Conservation (phyloP, 345 rosid genomes). For the Hevea brasiliensis region DNA sequence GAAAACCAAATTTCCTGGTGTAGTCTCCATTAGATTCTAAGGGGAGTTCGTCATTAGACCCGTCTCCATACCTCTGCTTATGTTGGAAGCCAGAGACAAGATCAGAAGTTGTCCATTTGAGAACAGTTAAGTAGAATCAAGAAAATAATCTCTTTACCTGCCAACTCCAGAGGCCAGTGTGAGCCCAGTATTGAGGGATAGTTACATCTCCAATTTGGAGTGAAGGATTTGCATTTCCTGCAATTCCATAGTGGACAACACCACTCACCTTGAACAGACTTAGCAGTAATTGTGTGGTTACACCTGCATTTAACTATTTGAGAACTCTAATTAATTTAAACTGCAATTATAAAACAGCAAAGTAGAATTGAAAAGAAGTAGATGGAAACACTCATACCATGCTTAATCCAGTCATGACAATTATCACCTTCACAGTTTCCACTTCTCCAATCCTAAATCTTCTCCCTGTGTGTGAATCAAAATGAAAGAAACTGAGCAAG, state of each 20-base stretch:
- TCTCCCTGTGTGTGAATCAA: constrained; percentile 62
- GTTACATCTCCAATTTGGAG: constrained; percentile 37
- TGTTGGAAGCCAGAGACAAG: background rate
- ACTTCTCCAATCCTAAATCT: constrained; percentile 60
- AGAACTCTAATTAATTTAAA: too few species aligned
- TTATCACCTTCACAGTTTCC: constrained; percentile 41
- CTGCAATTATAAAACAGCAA: too few species aligned
- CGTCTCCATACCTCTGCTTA: constrained; percentile 59
- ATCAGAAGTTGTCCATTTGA: background rate
- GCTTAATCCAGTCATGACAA: constrained; percentile 67
- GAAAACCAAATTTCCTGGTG: constrained; percentile 59
- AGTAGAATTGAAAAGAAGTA: background rate
- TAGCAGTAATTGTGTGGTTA: constrained; percentile 53
- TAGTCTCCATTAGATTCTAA: constrained; percentile 69
- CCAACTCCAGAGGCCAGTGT: constrained; percentile 78
- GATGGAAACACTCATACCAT: constrained; percentile 42
- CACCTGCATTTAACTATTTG: constrained; percentile 66
- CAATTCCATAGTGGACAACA: constrained; percentile 71
- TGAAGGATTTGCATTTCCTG: constrained; percentile 42
- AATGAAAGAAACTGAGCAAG: too few species aligned
- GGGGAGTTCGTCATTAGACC: constrained; percentile 48
- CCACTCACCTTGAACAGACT: constrained; percentile 58
- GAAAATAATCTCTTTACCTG: too few species aligned
- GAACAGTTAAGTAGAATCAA: too few species aligned
- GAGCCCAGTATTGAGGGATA: constrained; percentile 55